Evolutionary conservation across 139 green algal species (phyloP).

Genomic region (Pleodorina starrii): DNA sequence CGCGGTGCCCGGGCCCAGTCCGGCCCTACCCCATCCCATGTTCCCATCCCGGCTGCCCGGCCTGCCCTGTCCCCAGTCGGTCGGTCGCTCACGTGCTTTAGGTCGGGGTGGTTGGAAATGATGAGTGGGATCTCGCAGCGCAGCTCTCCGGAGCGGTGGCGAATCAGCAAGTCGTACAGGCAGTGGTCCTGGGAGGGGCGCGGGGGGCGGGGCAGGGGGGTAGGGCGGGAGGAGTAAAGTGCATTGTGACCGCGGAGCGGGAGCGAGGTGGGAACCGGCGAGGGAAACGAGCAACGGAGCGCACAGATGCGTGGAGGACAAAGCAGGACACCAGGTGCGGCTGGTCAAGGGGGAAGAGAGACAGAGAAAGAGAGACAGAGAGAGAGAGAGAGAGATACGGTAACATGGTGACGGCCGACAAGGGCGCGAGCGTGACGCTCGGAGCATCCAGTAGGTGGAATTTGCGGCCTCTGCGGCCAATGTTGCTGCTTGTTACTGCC

Average conservation of each 20-base stretch:
- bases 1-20: not conserved
- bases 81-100: slow-evolving; percentile 63
- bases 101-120: slow-evolving; percentile 85
- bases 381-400: not conserved
- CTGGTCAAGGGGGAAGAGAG: not conserved
- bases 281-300: not conserved
- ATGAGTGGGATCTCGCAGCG: slow-evolving; percentile 78
- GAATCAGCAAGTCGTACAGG: slow-evolving; percentile 88
- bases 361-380: not conserved
- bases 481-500: no score
- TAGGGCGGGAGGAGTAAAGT: no score
- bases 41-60: no score
- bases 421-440: no score
- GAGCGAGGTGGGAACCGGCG: no score
- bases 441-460: no score
- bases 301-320: not conserved
- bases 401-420: no score
- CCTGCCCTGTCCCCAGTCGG: no score
- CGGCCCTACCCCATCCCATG: not conserved
- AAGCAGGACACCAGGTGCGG: not conserved
- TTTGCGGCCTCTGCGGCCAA: no score
- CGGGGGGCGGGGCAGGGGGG: not conserved
- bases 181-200: slow-evolving; percentile 57
- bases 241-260: no score
- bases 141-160: slow-evolving; percentile 74